These are phyloP conservation scores for Populus simonii DNA, from an alignment of 345 rosid species.

Conservation along the genomic window DNA sequence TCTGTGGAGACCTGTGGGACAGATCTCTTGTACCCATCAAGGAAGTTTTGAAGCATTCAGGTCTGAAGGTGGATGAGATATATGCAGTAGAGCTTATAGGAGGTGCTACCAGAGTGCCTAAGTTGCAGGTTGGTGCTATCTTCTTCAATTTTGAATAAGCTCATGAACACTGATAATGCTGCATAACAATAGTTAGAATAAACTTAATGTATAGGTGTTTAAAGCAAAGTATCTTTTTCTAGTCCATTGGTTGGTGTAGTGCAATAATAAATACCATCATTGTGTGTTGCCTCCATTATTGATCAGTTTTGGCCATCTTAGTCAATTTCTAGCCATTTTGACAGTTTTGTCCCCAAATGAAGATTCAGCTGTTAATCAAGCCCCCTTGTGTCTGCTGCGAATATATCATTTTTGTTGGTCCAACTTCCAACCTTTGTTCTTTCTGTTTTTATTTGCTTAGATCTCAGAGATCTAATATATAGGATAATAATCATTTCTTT, in stretches of 20 bases:
- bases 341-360: neutral
- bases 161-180: neutral
- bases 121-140: conserved; percentile 74
- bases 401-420: neutral
- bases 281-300: neutral
- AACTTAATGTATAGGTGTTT: neutral
- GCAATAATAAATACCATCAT: neutral
- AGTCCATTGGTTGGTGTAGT: neutral
- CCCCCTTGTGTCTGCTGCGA: neutral
- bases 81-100: conserved; percentile 92
- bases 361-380: neutral
- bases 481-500: neutral
- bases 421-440: neutral
- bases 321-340: neutral
- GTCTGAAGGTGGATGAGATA: conserved; percentile 68
- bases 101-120: conserved; percentile 98
- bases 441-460: neutral
- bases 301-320: neutral
- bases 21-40: conserved; percentile 74
- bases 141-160: neutral
- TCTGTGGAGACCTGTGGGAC: conserved; percentile 91
- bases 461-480: neutral
- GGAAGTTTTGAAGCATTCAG: conserved; percentile 76
- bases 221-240: neutral
- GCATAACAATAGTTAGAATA: neutral